Conservation (phyloP, 2,329 filamentous ascomycete species). For the Clathrospora elynae region DNA sequence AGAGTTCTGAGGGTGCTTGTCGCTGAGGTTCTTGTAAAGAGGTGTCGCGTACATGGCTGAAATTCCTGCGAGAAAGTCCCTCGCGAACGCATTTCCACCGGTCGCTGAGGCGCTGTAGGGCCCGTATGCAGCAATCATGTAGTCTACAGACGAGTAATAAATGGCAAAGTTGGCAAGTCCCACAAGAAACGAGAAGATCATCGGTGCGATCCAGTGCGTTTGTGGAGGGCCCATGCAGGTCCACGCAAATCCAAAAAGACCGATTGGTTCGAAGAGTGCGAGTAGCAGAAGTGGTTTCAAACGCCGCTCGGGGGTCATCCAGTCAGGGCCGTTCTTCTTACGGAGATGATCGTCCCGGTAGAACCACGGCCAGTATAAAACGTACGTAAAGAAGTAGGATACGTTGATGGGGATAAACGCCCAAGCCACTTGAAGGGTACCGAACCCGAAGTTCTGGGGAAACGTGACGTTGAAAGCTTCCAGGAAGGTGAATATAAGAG, state of each 20-base stretch:
- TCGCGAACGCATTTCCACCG: slow-evolving; percentile 74
- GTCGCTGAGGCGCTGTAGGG: slow-evolving; percentile 75
- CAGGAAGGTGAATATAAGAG: slow-evolving; percentile 77
- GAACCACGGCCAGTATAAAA: slow-evolving; percentile 61
- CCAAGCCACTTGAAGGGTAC: slow-evolving; percentile 61
- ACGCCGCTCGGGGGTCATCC: slow-evolving; percentile 64
- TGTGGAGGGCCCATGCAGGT: slow-evolving; percentile 64
- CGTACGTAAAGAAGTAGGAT: slow-evolving; percentile 68
- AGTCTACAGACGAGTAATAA: slow-evolving; percentile 77
- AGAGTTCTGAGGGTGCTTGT: slow-evolving; percentile 46
- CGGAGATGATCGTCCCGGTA: slow-evolving; percentile 49
- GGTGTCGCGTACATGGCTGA: slow-evolving; percentile 70
- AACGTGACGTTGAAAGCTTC: slow-evolving; percentile 72
- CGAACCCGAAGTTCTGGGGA: slow-evolving; percentile 65
- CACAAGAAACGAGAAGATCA: slow-evolving; percentile 68
- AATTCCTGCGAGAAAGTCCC: slow-evolving; percentile 74
- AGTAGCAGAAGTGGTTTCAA: slow-evolving; percentile 67
- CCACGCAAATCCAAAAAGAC: slow-evolving; percentile 72
- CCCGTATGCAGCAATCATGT: slow-evolving; percentile 76
- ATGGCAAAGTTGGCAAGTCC: slow-evolving; percentile 72
- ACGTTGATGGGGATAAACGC: slow-evolving; percentile 59
- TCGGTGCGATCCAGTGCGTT: slow-evolving; percentile 69
- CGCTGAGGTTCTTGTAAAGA: slow-evolving; percentile 50
- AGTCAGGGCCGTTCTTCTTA: slow-evolving; percentile 46
- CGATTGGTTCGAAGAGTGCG: slow-evolving; percentile 65